Base-by-base conservation (phyloP, 2,329 filamentous ascomycete genomes). In the Orbilia ellipsospora region DNA sequence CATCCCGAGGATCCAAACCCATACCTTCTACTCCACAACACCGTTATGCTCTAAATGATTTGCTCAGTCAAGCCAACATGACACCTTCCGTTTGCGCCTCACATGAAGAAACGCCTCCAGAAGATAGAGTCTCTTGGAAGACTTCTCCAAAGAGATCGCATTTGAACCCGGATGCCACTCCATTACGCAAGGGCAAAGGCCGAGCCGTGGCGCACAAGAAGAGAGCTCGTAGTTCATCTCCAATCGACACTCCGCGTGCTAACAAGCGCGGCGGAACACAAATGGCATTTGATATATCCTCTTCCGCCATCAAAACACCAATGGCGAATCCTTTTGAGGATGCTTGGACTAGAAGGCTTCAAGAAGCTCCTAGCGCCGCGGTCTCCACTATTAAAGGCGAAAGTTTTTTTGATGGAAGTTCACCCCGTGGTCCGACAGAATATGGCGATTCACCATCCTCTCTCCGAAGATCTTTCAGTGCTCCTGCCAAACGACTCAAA, bases 201-300 rank as follows among this genome's bases (percentile, higher is more conserved):
- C 76, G 87, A 7, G 8, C 57, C 4, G 23, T 45, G 6, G 20
- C 51, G 36, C 42, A 64, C 36, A 78, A 85, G 78, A 94, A 93
- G 81, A 87, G 92, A 67, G 88, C 90, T 15, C 87, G 88, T 78
- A 93, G 90, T 82, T 92, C 91, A 12, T 93, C 92, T 0, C 91
- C 91, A 0, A 83, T 86, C 1, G 89, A 89, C 4, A 93, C 91
- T 1, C 90, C 92, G 82, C 81, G 26, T 83, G 0, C 84, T 85
- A 5, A 80, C 82, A 82, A 78, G 81, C 82, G 69, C 77, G 85
- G 0, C 83, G 90, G 75, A 88, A 91, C 78, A 82, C 89, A 45
- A 86, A 88, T 79, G 85, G 86, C 77, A 82, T 90, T 50, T 86
- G 87, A 45, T 84, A 86, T 64, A 84, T 87, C 0, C 82, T 75